Evolutionary conservation across 768 basidiomycete genomes (phyloP), one percentile per base, ranked within the genome.

Genomic region (Tephrocybe sp.): DNA sequence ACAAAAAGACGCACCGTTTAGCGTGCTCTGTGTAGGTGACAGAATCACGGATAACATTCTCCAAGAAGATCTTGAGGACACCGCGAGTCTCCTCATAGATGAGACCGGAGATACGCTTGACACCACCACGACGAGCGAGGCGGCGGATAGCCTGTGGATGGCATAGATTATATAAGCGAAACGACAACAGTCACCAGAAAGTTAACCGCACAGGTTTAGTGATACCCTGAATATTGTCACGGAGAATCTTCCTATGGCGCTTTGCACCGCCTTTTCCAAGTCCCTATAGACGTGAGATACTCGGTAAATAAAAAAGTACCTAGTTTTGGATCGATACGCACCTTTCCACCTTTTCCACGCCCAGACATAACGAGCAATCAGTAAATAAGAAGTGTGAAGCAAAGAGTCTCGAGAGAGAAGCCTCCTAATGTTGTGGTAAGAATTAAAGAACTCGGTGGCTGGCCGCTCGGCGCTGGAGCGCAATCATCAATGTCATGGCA

Each of bases 11-110:
- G 40, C 52, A 76, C 75, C 88, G 82, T 71, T 94, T 94, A 48
- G 91, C 90, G 76, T 94, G 91, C 71, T 93, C 91, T 55, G 91
- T 92, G 76, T 91, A 92, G 59, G 89, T 92, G 57, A 92, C 55
- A 33, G 55, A 57, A 31, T 57, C 52, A 45, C 55, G 52, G 24
- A 57, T 57, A 16, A 92, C 80, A 60, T 82, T 82, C 69, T 80
- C 78, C 45, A 80, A 69, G 73, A 80, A 80, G 60, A 81, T 80
- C 76, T 87, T 89, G 67, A 88, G 78, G 46, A 88, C 86, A 71
- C 84, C 84, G 61, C 86, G 84, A 46, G 86, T 89, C 74, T 89
- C 86, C 62, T 88, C 86, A 73, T 89, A 87, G 69, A 87, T 85
- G 59, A 86, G 74, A 52, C 83, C 81, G 40, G 78, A 82, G 61